A percentile compares a stretch with the other conserved stretches of the same genome.
These are phyloP conservation scores for Dictyostelium citrinum DNA, from an alignment of 78 protist genomes.

Conservation along the genomic window DNA sequence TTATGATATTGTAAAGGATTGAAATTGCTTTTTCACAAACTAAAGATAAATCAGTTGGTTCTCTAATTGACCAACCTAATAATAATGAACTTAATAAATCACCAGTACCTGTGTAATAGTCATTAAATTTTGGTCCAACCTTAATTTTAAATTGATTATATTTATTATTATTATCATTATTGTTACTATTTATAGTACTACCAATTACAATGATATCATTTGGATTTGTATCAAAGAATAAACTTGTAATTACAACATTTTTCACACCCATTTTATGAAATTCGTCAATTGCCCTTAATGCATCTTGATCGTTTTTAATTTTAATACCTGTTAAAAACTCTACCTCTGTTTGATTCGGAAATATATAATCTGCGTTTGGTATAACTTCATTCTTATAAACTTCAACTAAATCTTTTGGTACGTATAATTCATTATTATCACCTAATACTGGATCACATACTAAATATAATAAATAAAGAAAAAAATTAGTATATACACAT, in stretches of 20 bases:
- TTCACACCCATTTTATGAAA: slow-evolving; percentile 75
- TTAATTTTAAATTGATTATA: slow-evolving; percentile 10
- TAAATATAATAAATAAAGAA: background rate
- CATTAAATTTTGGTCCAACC: slow-evolving; percentile 30
- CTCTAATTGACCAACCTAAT: slow-evolving; percentile 61
- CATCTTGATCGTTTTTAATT: slow-evolving; percentile 62
- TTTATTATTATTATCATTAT: background rate
- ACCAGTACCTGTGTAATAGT: slow-evolving; percentile 89
- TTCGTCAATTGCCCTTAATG: slow-evolving; percentile 31
- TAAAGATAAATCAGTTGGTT: background rate
- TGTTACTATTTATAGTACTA: slow-evolving; percentile 1
- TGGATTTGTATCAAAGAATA: background rate
- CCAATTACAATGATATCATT: slow-evolving; percentile 58
- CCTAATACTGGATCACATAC: slow-evolving; percentile 91
- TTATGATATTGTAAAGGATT: slow-evolving; percentile 29
- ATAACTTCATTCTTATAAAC: slow-evolving; percentile 67
- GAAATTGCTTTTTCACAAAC: slow-evolving; percentile 56
- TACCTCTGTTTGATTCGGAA: slow-evolving; percentile 89
- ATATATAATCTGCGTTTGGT: slow-evolving; percentile 75
- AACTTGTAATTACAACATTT: slow-evolving; percentile 83
- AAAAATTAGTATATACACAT: background rate
- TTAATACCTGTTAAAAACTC: slow-evolving; percentile 73
- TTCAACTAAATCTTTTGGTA: slow-evolving; percentile 67
- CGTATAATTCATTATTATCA: slow-evolving; percentile 86
- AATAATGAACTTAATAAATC: slow-evolving; percentile 81